Evolutionary conservation across 2,329 filamentous ascomycete species (phyloP).

Genomic region (Aspergillus aculeatus): DNA sequence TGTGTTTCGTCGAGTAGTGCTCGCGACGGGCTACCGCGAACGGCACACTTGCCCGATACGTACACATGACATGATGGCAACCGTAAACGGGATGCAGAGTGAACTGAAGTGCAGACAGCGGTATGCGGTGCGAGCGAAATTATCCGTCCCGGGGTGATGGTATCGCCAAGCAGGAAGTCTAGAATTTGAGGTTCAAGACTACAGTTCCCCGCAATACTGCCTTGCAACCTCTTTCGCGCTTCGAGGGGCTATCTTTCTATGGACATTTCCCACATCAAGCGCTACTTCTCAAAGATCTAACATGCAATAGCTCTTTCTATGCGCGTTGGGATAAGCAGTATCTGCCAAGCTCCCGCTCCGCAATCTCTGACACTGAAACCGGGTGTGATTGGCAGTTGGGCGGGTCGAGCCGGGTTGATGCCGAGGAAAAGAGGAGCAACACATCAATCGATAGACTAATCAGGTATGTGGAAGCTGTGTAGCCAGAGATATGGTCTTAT

Average conservation of each 20-base stretch:
- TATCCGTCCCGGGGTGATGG: too few species aligned
- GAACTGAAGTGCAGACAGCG: neutral
- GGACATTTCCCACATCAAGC: neutral
- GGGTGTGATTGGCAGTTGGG: neutral
- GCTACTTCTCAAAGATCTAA: neutral
- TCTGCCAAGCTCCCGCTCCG: neutral
- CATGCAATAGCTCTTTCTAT: neutral
- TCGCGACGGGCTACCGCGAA: neutral
- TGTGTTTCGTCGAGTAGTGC: neutral
- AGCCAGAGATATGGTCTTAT: neutral
- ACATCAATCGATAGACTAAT: neutral
- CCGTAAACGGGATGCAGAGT: neutral
- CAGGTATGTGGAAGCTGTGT: neutral
- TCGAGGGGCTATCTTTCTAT: neutral
- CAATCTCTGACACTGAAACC: neutral
- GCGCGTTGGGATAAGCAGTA: neutral
- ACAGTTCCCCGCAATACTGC: too few species aligned
- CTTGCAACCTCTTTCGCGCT: neutral
- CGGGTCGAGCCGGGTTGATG: neutral
- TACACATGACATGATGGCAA: neutral
- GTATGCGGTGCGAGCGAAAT: too few species aligned
- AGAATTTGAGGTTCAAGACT: too few species aligned
- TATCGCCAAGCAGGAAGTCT: too few species aligned
- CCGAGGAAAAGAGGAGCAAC: neutral
- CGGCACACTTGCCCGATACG: neutral